phyloP scores from a whole-genome alignment of 345 rosid species.

The Mallotus nudiflorus region DNA sequence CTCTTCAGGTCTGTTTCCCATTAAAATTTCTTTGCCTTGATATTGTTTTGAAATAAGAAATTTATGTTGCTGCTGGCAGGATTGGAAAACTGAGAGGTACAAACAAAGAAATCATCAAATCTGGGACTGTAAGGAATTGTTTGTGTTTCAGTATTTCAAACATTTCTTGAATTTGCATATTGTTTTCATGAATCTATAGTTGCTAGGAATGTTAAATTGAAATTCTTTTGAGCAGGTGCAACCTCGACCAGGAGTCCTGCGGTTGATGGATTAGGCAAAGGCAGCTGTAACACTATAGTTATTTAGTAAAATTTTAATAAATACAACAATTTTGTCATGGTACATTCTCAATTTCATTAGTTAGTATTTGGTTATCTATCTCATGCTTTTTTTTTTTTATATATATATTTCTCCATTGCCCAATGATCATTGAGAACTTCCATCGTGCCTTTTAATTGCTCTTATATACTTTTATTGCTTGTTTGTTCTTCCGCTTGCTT shows the following conservation, averaged over 20 bases:
- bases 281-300: conserved; percentile 66
- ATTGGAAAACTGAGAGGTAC: conserved; percentile 96
- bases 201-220: neutral
- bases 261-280: conserved; percentile 91
- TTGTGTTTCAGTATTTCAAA: neutral
- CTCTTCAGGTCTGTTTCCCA: conserved; percentile 58
- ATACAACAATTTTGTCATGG: neutral
- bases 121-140: conserved; percentile 74
- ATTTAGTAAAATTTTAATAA: conserved; percentile 1
- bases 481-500: neutral
- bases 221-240: conserved; percentile 55
- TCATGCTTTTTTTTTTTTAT: neutral
- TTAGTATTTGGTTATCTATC: neutral
- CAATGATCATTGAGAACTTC: neutral
- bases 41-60: neutral
- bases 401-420: neutral
- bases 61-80: conserved; percentile 45
- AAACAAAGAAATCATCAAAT: conserved; percentile 87
- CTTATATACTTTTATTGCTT: neutral
- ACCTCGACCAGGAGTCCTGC: conserved; percentile 88
- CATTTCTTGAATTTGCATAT: neutral
- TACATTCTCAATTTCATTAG: neutral
- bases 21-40: neutral
- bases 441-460: no score
- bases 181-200: neutral